A percentile compares a stretch with the other conserved stretches of the same genome.
These are phyloP conservation scores for Phaeodactylum tricornutum DNA, from an alignment of 108 stramenopile species.

Conservation along the genomic window DNA sequence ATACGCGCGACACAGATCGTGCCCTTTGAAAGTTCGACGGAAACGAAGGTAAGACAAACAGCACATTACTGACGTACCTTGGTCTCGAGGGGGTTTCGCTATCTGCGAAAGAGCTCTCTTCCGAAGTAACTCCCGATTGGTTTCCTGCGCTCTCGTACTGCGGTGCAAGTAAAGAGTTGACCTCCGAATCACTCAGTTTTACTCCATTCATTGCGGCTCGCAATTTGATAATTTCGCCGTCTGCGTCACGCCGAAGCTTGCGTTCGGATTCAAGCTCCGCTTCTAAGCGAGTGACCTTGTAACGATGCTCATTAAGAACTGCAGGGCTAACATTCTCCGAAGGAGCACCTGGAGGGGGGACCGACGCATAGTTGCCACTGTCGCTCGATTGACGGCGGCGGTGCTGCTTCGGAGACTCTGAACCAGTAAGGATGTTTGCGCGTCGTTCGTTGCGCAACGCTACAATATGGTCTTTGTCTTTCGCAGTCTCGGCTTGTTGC, in stretches of 20 bases:
- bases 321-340: conserved; percentile 39
- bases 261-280: conserved; percentile 66
- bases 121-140: conserved; percentile 5
- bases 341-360: conserved; percentile 4
- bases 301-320: conserved; percentile 59
- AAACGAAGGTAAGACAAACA: background rate
- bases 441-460: conserved; percentile 2
- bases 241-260: conserved; percentile 53
- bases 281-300: conserved; percentile 54
- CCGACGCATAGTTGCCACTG: background rate
- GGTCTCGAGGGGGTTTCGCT: background rate
- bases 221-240: conserved; percentile 71
- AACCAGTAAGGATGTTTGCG: background rate
- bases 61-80: conserved; percentile 3
- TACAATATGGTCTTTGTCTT: conserved; percentile 20
- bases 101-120: conserved; percentile 3
- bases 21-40: too few species aligned
- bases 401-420: background rate
- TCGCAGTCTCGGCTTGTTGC: conserved; percentile 23
- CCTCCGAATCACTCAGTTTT: conserved; percentile 46
- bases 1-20: too few species aligned
- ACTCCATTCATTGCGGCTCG: conserved; percentile 64
- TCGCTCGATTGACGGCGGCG: background rate
- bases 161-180: conserved; percentile 46
- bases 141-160: conserved; percentile 5